phyloP scores from a whole-genome alignment of 257 asterid species.

The Verbena officinalis region DNA sequence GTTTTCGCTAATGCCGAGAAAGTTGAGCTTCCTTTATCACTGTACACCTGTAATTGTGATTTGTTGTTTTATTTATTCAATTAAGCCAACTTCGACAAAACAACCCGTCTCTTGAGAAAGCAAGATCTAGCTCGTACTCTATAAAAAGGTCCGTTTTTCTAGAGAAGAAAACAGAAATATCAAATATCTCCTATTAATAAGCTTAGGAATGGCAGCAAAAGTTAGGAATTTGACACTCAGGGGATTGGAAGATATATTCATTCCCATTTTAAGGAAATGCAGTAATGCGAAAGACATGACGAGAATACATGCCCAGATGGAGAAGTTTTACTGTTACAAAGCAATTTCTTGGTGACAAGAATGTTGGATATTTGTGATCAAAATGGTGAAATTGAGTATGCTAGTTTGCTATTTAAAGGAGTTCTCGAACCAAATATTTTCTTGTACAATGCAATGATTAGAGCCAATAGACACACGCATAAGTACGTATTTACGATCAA shows the following conservation, averaged over 20 bases:
- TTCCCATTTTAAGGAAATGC: conserved; percentile 56
- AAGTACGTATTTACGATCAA: conserved; percentile 39
- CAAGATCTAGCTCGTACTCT: not conserved
- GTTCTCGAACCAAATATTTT: conserved; percentile 58
- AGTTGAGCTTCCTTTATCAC: not conserved
- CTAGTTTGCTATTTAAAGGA: conserved; percentile 52
- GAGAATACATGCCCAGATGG: conserved; percentile 72
- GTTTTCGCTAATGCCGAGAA: not conserved
- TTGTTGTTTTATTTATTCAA: not conserved
- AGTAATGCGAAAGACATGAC: conserved; percentile 38
- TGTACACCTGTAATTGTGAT: no score
- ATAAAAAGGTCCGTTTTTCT: not conserved
- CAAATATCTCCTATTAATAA: not conserved
- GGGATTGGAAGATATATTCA: conserved; percentile 63
- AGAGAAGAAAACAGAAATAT: conserved; percentile 12
- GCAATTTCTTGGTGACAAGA: conserved; percentile 79
- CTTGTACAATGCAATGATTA: conserved; percentile 61
- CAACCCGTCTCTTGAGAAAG: not conserved
- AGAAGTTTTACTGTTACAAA: conserved; percentile 58
- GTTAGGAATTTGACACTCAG: conserved; percentile 43
- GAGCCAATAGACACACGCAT: conserved; percentile 51
- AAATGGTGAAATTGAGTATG: conserved; percentile 55
- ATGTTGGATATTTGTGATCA: conserved; percentile 74
- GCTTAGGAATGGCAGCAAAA: conserved; percentile 38
- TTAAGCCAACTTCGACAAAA: not conserved